Conservation (phyloP, 768 basidiomycete genomes). For the Leccinellum albellum region DNA sequence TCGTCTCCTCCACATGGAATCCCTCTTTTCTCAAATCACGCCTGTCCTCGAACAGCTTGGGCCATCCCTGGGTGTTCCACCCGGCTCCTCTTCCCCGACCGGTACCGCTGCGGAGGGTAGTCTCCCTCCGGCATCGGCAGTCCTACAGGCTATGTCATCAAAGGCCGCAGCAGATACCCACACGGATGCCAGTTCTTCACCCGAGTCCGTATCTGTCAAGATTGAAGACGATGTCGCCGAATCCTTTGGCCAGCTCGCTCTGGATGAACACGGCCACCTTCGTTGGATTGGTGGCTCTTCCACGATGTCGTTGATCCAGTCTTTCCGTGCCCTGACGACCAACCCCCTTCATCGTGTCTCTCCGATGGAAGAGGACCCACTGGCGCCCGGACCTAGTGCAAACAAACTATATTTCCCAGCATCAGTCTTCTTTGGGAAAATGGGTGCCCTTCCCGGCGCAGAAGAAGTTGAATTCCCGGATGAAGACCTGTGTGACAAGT, state of each 20-base stretch:
- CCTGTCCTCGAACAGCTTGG: slow-evolving; percentile 74
- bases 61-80: slow-evolving; percentile 45
- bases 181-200: slow-evolving; percentile 32
- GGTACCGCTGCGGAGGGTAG: slow-evolving; percentile 10
- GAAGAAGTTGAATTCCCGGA: slow-evolving; percentile 88
- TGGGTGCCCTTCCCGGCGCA: slow-evolving; percentile 74
- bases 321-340: slow-evolving; percentile 73
- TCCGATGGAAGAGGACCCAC: slow-evolving; percentile 80
- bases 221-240: slow-evolving; percentile 73
- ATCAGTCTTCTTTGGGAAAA: slow-evolving; percentile 81
- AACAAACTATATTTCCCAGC: slow-evolving; percentile 89
- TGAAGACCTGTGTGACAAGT: slow-evolving; percentile 80
- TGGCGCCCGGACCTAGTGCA: slow-evolving; percentile 70
- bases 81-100: slow-evolving; percentile 27
- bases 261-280: slow-evolving; percentile 87
- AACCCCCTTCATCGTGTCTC: slow-evolving; percentile 74
- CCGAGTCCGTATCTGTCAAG: slow-evolving; percentile 33
- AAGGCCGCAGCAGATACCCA: slow-evolving; percentile 34
- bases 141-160: slow-evolving; percentile 36
- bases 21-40: slow-evolving; percentile 76
- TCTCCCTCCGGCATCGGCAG: slow-evolving; percentile 26
- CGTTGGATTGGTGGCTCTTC: slow-evolving; percentile 92
- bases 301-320: slow-evolving; percentile 88
- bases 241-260: slow-evolving; percentile 81
- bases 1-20: slow-evolving; percentile 83